Evolutionary conservation across 352 stramenopile genomes (phyloP), one percentile per base, ranked within the genome.

Genomic region (Globisporangium acanthophoron): DNA sequence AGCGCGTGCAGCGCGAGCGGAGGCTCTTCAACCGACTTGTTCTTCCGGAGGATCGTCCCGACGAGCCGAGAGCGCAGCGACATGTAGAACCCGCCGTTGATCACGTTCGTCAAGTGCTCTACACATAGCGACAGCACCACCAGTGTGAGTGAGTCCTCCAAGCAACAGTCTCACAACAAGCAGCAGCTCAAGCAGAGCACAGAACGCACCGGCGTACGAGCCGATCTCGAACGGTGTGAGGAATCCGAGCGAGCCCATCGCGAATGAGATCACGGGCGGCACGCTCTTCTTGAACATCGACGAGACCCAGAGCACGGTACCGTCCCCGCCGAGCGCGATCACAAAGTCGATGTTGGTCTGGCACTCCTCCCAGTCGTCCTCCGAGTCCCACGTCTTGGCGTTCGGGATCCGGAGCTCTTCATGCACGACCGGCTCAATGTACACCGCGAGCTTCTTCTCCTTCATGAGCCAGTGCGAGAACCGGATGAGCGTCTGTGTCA

Each of bases 231-330:
- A 99, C 3, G 92, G 90, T 35, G 97, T 98, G 27, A 99, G 78
- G 62, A 99, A 99, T 2, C 97, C 97, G 16, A 99, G 72, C 52
- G 87, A 98, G 29, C 97, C 97, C 69, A 98, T 96, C 0, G 92
- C 90, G 20, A 99, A 90, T 11, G 89, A 96, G 37, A 99, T 73
- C 50, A 99, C 92, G 0, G 97, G 97, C 16, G 97, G 97, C 21
- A 98, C 86, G 44, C 93, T 97, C 64, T 96, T 88, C 35, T 73
- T 77, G 58, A 92, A 94, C 54, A 95, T 76, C 24, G 84, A 94
- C 27, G 86, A 92, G 20, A 93, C 84, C 84, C 84, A 95, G n/a
- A 95, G 61, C 53, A 95, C 81, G 0, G 86, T 95, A 24, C 97
- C 97, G 66, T 99, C 97, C 24, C 97, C 96, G 8, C 96, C 95